Evolutionary conservation across 140 eudicot species (phyloP).

Genomic region (Ambrosia hybrid): DNA sequence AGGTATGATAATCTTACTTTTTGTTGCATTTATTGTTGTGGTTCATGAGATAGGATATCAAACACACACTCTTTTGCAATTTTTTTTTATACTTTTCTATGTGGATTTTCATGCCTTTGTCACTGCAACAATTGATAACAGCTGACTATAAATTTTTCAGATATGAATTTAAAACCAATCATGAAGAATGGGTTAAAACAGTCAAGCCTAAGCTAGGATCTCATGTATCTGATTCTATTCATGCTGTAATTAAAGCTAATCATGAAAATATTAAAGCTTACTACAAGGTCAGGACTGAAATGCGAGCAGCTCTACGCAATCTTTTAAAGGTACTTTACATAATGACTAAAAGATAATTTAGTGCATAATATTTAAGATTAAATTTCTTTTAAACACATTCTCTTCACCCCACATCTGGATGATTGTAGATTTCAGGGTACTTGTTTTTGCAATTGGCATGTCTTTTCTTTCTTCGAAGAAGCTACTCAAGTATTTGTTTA

Average conservation of each 20-base stretch:
- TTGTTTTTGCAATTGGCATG: too few species aligned
- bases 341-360: too few species aligned
- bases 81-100: neutral
- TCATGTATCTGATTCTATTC: constrained; percentile 52
- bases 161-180: constrained; percentile 80
- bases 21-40: neutral
- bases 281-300: constrained; percentile 80
- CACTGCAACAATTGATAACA: constrained; percentile 23
- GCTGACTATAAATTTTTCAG: constrained; percentile 39
- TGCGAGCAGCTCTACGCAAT: constrained; percentile 68
- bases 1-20: constrained; percentile 39
- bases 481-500: too few species aligned
- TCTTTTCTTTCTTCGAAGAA: too few species aligned
- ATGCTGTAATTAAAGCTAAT: constrained; percentile 51
- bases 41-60: constrained; percentile 14
- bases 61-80: neutral
- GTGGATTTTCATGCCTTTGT: neutral
- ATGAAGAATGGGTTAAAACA: constrained; percentile 79
- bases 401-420: too few species aligned
- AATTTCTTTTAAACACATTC: too few species aligned
- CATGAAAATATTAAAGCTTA: constrained; percentile 64
- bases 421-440: too few species aligned
- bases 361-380: too few species aligned
- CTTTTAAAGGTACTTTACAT: constrained; percentile 71
- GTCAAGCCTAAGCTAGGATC: constrained; percentile 70